Evolutionary conservation across 225 moss, liverwort and hornwort genomes (phyloP).

Genomic region (Thuidium tamariscinum): DNA sequence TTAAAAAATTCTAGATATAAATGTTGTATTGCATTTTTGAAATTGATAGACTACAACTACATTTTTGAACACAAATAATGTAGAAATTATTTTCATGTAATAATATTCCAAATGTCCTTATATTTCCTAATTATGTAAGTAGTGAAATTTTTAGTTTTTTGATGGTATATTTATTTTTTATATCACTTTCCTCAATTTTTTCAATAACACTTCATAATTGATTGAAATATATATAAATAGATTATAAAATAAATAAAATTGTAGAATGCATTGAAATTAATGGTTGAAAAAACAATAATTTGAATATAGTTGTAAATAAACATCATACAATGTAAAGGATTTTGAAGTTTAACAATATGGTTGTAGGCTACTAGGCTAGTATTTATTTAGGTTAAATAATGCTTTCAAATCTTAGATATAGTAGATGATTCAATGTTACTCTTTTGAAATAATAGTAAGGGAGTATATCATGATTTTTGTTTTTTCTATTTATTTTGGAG

Average conservation of each 20-base stretch:
- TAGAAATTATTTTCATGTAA: background rate
- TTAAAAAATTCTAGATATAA: background rate
- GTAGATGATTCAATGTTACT: accelerated
- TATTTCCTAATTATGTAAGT: too few relatives aligned
- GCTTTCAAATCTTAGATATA: background rate
- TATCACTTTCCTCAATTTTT: background rate
- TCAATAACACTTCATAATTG: background rate
- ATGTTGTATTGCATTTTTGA: background rate
- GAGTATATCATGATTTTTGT: background rate
- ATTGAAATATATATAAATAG: too few relatives aligned
- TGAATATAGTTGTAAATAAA: background rate
- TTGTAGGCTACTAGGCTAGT: background rate
- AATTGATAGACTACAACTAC: background rate
- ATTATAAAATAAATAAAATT: too few relatives aligned
- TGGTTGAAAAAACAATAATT: background rate
- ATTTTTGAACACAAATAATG: background rate
- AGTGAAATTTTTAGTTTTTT: background rate
- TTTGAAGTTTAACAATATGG: background rate
- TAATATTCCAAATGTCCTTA: too few relatives aligned
- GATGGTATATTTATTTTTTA: background rate
- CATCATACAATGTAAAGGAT: background rate
- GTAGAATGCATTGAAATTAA: background rate
- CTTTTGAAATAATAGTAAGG: background rate
- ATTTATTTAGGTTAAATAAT: background rate
- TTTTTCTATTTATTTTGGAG: background rate